Base-by-base conservation (phyloP, 1,139 yeast genomes). In the Candida freyschussii region DNA sequence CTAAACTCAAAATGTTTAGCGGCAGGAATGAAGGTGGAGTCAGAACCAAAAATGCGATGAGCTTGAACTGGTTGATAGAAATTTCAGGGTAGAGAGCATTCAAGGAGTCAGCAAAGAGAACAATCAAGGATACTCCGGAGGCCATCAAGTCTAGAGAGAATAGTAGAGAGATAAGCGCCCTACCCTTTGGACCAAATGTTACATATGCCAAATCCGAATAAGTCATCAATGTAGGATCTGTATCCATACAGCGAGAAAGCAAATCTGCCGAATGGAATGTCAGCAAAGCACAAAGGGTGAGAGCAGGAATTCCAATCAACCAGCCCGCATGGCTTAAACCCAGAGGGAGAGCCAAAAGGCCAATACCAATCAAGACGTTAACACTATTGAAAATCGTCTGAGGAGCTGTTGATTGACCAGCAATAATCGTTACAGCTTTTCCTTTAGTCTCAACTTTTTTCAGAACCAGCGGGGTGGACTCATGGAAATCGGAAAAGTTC, bases 181-280 rank as follows among this genome's bases (percentile, higher is more conserved):
- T 63, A 2, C 80, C 83, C 25, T 60, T 63, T 6, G 70, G 49
- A 1, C 83, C 84, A 55, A 78, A 82, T 1, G 91, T 79, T 5
- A 84, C 87, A 48, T 72, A 78, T 7, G 89, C 93, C 46, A 84
- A 65, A 56, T 87, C 96, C 6, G 95, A 95, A 56, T 87, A 89
- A 0, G 96, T 84, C 71, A 79, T 79, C 43, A 89, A 65, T 1
- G 89, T 76, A 8, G 69, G 72, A 54, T 85, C 89, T 1, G 82
- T 76, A 45, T 80, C 87, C 72, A 85, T 61, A 41, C 83, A 75
- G 40, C 67, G 67, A 8, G 83, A 76, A 26, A 73, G 65, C 55
- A 68, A 63, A 38, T 57, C 64, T n/a, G 96, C 95, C 0, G 95
- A 79, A 41, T 73, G 65, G 40, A 69, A 69, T 0, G 96, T 85